Evolutionary conservation across 805 yeast species (phyloP).

Genomic region (Maudiozyma bulderi): DNA sequence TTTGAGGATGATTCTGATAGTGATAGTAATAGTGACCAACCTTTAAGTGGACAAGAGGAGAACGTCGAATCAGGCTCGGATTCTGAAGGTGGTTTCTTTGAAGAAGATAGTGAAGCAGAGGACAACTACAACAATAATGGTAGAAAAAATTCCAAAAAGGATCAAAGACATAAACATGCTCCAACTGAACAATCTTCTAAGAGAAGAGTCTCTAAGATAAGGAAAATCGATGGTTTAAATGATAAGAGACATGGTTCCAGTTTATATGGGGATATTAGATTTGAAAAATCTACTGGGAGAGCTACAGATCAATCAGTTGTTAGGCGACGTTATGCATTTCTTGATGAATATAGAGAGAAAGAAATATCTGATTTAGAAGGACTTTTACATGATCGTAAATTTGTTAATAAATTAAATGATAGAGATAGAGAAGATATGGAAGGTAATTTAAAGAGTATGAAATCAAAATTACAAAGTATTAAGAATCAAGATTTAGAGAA

Average conservation of each 20-base stretch:
- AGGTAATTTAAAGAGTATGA: constrained; percentile 50
- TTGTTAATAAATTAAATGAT: constrained; percentile 33
- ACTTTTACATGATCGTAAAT: constrained; percentile 44
- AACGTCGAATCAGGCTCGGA: constrained; percentile 4
- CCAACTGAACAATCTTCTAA: constrained; percentile 76
- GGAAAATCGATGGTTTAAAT: constrained; percentile 63
- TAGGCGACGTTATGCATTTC: constrained; percentile 70
- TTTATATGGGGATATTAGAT: constrained; percentile 72
- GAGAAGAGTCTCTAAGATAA: constrained; percentile 53
- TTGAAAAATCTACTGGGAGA: constrained; percentile 82
- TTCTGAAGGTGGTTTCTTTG: constrained; percentile 32
- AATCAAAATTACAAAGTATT: constrained; percentile 57
- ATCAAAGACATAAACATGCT: constrained; percentile 64
- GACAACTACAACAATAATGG: constrained; percentile 4
- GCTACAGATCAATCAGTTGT: constrained; percentile 61
- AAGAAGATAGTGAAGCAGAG: constrained; percentile 23
- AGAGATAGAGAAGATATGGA: constrained; percentile 45
- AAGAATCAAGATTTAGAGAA: constrained; percentile 68
- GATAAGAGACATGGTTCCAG: constrained; percentile 31
- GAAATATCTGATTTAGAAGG: constrained; percentile 57
- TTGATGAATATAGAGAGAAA: constrained; percentile 72
- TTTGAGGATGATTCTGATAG: constrained; percentile 4
- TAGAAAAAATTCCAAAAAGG: constrained; percentile 1
- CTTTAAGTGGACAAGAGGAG: constrained; percentile 6
- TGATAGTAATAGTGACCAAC: constrained; percentile 5